These are phyloP conservation scores for Jackrogersella minutella DNA, from an alignment of 495 filamentous ascomycete genomes.

Conservation along the genomic window DNA sequence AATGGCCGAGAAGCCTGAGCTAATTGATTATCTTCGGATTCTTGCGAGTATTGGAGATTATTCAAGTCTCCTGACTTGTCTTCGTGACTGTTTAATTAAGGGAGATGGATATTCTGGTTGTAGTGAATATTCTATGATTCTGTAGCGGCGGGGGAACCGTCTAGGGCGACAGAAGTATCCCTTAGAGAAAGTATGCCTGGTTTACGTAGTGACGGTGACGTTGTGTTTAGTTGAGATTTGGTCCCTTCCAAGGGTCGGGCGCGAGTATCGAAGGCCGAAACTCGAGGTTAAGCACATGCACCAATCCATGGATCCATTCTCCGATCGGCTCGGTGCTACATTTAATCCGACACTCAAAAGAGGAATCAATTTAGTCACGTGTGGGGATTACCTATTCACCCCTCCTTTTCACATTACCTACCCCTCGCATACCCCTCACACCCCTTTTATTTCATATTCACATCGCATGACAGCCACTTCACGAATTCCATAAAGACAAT, in stretches of 20 bases:
- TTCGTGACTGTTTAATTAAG: background rate
- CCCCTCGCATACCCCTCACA: too few relatives aligned
- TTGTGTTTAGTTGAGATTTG: background rate
- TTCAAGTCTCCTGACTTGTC: background rate
- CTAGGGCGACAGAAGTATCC: background rate
- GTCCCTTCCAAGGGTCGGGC: conserved; percentile 8
- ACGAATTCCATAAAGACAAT: too few relatives aligned
- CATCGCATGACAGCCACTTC: too few relatives aligned
- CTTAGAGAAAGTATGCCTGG: background rate
- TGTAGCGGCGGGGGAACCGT: background rate
- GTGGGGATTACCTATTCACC: background rate
- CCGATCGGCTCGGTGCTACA: background rate
- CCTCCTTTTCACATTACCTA: too few relatives aligned
- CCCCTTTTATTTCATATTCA: background rate
- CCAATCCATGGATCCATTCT: conserved; percentile 10
- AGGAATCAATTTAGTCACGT: background rate
- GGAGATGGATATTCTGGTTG: background rate
- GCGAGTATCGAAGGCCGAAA: conserved; percentile 1
- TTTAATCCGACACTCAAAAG: conserved; percentile 9
- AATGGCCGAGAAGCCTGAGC: background rate
- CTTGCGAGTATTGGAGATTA: background rate
- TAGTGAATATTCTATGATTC: background rate
- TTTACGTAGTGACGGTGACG: too few relatives aligned
- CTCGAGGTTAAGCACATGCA: background rate
- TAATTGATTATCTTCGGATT: conserved; percentile 1